phyloP scores from a whole-genome alignment of 768 basidiomycete genomes.

The Gelatoporia subvermispora region DNA sequence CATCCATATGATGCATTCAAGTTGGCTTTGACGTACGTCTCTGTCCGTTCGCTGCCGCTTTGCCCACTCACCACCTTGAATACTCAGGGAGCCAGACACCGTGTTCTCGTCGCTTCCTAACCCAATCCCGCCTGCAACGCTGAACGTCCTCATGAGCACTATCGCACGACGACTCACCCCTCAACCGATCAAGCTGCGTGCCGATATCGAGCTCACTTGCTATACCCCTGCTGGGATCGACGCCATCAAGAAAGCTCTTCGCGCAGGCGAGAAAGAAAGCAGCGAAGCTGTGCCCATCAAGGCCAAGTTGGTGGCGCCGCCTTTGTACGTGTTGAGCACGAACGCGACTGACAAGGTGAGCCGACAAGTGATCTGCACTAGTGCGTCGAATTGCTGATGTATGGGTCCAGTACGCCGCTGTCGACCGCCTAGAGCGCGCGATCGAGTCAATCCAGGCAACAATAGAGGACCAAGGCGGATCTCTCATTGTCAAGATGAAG shows the following conservation, averaged over 20 bases:
- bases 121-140: constrained; percentile 51
- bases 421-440: constrained; percentile 89
- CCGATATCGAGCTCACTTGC: constrained; percentile 96
- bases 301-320: constrained; percentile 94
- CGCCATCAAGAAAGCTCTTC: constrained; percentile 89
- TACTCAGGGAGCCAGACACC: constrained; percentile 63
- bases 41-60: constrained; percentile 1
- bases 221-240: constrained; percentile 95
- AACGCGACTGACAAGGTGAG: constrained; percentile 93
- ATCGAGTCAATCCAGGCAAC: constrained; percentile 85
- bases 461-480: constrained; percentile 83
- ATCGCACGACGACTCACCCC: constrained; percentile 95
- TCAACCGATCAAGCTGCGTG: constrained; percentile 97
- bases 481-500: constrained; percentile 94
- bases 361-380: not conserved
- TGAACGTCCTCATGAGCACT: constrained; percentile 64
- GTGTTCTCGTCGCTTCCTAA: constrained; percentile 73
- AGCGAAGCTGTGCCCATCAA: constrained; percentile 93
- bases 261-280: constrained; percentile 83
- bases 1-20: constrained; percentile 99
- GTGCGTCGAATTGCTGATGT: not conserved
- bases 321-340: constrained; percentile 91
- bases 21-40: constrained; percentile 80
- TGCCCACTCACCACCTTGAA: not conserved
- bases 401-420: constrained; percentile 63